Base-by-base conservation (phyloP, 495 filamentous ascomycete species). In the Aspergillus biplanus region DNA sequence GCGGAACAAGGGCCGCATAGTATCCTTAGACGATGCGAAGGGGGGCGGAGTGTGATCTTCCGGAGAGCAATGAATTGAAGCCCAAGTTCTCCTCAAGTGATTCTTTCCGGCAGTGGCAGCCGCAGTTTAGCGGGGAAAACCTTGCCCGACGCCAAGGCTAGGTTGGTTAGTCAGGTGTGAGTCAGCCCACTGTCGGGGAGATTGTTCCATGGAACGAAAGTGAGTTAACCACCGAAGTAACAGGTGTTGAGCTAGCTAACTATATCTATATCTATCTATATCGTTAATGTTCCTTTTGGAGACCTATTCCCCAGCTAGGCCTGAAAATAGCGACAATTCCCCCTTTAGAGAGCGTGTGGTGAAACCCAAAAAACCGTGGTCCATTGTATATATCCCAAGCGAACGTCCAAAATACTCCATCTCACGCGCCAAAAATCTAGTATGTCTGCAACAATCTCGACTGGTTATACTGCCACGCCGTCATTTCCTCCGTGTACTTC, bases 391-490 rank as follows among this genome's bases (percentile, higher is more conserved):
- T 27, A 27, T 27, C 21, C 21, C 21, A 27, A 27, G 2, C 21
- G 21, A 27, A 27, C 21, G 21, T 27, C 21, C 21, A 27, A 27
- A 27, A 27, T 27, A 27, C 21, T 27, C 21, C 21, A 2, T 27
- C 21, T 27, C 21, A 27, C 21, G 2, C 33, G 21, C 32, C 39
- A 3, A 31, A 13, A 47, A 35, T 33, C 58, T 62, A 62, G 15
- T 62, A 62, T 1, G 59, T 62, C 44, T 62, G 59, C 52, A 62
- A 33, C 39, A 62, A 15, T 15, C 59, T 55, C 44, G 59, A 62
- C 44, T 62, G 59, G 18, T 74, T 66, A 39, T 73, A 75, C 48
- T 75, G 67, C 69, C 69, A 71, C n/a, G 71, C 73, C 21, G 65
- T 75, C 1, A 75, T 68, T 52, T 68, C 70, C n/a, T 71, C 69